Conservation (phyloP, 306 rosid species). For the Ochetophila trinervis region DNA sequence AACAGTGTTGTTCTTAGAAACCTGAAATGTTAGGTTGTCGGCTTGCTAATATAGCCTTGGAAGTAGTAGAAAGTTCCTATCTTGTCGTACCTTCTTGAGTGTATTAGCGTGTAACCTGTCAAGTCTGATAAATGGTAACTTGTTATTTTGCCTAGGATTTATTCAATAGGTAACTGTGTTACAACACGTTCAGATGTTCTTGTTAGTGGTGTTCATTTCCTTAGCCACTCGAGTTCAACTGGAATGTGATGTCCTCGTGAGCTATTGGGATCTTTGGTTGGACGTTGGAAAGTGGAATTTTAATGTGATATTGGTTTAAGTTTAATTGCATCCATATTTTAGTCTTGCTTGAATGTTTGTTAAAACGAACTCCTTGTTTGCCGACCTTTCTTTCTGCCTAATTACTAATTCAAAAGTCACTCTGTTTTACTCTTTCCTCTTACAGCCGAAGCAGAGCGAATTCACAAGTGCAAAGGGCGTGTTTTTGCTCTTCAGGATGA, state of each 20-base stretch:
- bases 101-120: neutral
- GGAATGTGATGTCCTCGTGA: neutral
- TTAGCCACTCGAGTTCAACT: neutral
- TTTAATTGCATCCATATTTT: neutral
- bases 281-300: neutral
- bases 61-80: no score
- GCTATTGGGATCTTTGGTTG: no score
- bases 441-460: slow-evolving; percentile 94
- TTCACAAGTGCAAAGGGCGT: slow-evolving; percentile 82
- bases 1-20: no score
- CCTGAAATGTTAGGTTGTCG: no score
- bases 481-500: slow-evolving; percentile 96
- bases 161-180: neutral
- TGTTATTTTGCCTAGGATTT: neutral
- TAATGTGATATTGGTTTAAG: neutral
- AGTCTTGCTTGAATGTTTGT: no score
- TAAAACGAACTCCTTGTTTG: neutral
- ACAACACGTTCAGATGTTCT: neutral
- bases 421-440: neutral
- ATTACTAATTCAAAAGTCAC: neutral
- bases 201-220: neutral
- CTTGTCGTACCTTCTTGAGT: no score
- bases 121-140: neutral
- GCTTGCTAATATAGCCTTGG: no score
- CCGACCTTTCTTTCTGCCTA: neutral